Evolutionary conservation across 1,284 basidiomycete genomes (phyloP), one percentile per base, ranked within the genome.

Genomic region (Sanghuangporus baumii): DNA sequence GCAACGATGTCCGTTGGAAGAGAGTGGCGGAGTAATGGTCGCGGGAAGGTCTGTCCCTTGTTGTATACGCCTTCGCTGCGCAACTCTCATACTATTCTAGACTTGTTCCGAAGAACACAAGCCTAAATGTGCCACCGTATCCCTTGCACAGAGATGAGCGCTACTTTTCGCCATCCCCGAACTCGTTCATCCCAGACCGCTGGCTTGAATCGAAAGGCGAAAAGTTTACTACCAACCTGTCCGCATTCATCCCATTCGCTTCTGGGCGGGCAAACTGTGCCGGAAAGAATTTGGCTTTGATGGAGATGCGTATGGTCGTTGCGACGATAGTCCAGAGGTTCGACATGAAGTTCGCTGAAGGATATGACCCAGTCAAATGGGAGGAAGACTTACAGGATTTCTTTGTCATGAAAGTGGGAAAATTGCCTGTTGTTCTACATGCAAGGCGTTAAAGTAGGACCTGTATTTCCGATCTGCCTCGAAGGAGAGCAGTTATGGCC

Each of bases 71-170:
- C 16, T 16, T 46, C 43, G 5, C 16, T 46, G 43, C 7, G 14
- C 20, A n/a, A 12, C n/a, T 46, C 16, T n/a, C 8, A n/a, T 46
- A 7, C 1, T 46, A 46, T n/a, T 14, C 7, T 12, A 84, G 81
- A 54, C 78, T 76, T 62, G 71, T 85, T 3, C 80, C 81, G 1
- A 79, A 81, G 67, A 78, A 78, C 36, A 83, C 80, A 1, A 76
- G 73, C 47, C 73, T 81, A 9, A 78, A 76, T 59, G 71, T 82
- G 43, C 79, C 81, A 41, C 73, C 72, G 11, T 83, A 83, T 67
- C 75, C 74, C 34, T 68, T 83, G 8, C 82, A 83, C 51, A 71
- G 75, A 34, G 71, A 74, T 59, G 69, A 74, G 12, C 71, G 72
- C 14, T 66, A 79, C 67, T 79, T 79, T 62, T 76, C 69, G 3